Percentiles rank a stretch among this genome's conserved stretches.
Conservation (phyloP, 1,139 yeast genomes). For the Saccharomyces hybrid region DNA sequence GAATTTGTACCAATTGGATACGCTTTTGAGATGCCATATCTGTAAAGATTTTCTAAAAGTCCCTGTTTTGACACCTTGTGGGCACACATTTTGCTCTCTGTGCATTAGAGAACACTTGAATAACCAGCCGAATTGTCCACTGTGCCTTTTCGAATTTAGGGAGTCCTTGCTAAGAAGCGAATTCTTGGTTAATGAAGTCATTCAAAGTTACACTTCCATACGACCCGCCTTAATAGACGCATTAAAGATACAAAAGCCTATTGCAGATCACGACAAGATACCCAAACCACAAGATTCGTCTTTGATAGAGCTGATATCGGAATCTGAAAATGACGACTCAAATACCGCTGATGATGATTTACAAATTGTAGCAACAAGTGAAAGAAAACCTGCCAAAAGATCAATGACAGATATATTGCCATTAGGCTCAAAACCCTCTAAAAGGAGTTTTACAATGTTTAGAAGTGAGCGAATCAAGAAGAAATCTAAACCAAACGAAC, state of each 20-base stretch:
- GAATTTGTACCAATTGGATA: constrained; percentile 52
- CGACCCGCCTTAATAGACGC: constrained; percentile 32
- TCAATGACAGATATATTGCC: constrained; percentile 1
- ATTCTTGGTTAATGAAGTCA: constrained; percentile 65
- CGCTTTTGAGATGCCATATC: constrained; percentile 75
- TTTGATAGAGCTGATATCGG: constrained; percentile 15
- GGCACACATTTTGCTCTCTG: constrained; percentile 85
- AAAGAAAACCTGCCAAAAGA: constrained; percentile 17
- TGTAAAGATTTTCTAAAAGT: constrained; percentile 80
- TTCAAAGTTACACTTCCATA: constrained; percentile 44
- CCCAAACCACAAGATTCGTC: constrained; percentile 7
- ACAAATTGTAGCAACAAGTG: constrained; percentile 20
- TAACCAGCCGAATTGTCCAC: constrained; percentile 60
- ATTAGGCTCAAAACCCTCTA: constrained; percentile 8
- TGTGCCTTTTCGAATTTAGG: constrained; percentile 64
- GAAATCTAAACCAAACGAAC: constrained; percentile 8
- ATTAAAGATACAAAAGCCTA: constrained; percentile 4
- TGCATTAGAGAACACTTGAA: constrained; percentile 73
- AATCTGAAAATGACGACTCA: constrained; percentile 5
- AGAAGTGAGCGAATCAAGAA: constrained; percentile 3
- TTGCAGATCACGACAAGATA: not conserved
- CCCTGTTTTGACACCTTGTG: constrained; percentile 81
- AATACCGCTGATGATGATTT: constrained; percentile 26
- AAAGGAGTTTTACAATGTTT: constrained; percentile 6
- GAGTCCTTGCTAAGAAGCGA: constrained; percentile 68